Evolutionary conservation across 1,139 yeast species (phyloP), one percentile per base, ranked within the genome.

Genomic region (Saccharomyces hybrid): DNA sequence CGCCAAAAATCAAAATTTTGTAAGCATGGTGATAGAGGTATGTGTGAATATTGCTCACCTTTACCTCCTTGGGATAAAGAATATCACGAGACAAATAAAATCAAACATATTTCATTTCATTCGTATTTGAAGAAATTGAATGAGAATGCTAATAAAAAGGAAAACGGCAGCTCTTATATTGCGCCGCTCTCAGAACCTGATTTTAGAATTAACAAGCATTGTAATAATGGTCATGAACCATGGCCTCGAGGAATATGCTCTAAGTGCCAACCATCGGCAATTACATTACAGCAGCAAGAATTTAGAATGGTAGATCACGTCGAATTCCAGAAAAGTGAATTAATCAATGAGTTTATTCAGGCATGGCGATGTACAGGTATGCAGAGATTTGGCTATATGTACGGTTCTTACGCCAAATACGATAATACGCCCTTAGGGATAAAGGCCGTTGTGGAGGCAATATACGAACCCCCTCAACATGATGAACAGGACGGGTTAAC

Each of bases 251-350:
- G 98, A 0, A 90, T 93, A 60, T 93, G 99, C 68, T 86, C 96
- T n/a, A 89, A 90, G 70, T 93, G 99, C 71, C 98, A 91, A 70
- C 98, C 99, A 0, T 83, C 96, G 0, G 95, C 97, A 0, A 89
- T 95, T 56, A 90, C 98, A 0, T 76, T 95, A 59, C 96, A 87
- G 68, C 91, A 85, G 68, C 99, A 95, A 70, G 77, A 79, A 50
- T 95, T 88, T 70, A 80, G 99, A 65, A 88, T 93, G 97, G 96
- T 95, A 21, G 99, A 95, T 71, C 98, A 95, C 73, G 95, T 93
- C 31, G 98, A 93, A 70, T 88, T 91, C 71, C 83, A 90, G 19
- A 82, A 81, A 58, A 81, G 90, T 49, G 75, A 77, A 3, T 79
- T 90, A 38, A 80, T 95, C 56, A 88, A 93, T 69, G 76, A 79